Evolutionary conservation across 495 filamentous ascomycete genomes (phyloP).

Genomic region (Xylaria intraflava): DNA sequence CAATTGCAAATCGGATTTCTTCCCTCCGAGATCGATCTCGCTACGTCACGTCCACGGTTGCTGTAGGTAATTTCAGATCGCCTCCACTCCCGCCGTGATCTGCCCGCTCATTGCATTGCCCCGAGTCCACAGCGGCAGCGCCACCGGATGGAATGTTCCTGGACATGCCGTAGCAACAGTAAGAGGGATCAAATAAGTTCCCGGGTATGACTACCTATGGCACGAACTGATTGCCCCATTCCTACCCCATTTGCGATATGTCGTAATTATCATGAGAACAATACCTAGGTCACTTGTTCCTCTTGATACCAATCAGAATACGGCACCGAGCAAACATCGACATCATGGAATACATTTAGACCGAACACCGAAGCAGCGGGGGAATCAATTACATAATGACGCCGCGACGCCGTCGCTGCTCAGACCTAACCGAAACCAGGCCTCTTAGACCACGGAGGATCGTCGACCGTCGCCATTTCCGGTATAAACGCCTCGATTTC

Average conservation of each 20-base stretch:
- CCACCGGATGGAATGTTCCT: too few relatives aligned
- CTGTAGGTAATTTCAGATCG: neutral
- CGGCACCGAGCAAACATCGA: neutral
- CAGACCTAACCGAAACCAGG: neutral
- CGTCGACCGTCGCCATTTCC: neutral
- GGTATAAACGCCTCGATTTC: neutral
- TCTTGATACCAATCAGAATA: neutral
- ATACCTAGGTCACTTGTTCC: too few relatives aligned
- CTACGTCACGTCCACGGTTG: neutral
- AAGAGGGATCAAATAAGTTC: too few relatives aligned
- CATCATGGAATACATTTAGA: too few relatives aligned
- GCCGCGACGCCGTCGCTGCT: too few relatives aligned
- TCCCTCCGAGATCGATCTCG: slow-evolving; percentile 14
- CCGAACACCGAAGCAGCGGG: too few relatives aligned
- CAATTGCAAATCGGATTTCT: slow-evolving; percentile 9
- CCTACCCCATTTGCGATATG: too few relatives aligned
- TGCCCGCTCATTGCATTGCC: neutral
- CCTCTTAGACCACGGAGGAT: neutral
- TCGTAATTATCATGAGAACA: too few relatives aligned
- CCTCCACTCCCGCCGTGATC: slow-evolving; percentile 2
- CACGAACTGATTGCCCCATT: too few relatives aligned
- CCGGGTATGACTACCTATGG: too few relatives aligned
- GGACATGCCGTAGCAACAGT: too few relatives aligned
- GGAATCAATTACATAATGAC: too few relatives aligned
- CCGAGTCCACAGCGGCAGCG: neutral